These are phyloP conservation scores for Phalaenopsis equestris DNA, from an alignment of 106 monocot genomes.

Conservation along the genomic window DNA sequence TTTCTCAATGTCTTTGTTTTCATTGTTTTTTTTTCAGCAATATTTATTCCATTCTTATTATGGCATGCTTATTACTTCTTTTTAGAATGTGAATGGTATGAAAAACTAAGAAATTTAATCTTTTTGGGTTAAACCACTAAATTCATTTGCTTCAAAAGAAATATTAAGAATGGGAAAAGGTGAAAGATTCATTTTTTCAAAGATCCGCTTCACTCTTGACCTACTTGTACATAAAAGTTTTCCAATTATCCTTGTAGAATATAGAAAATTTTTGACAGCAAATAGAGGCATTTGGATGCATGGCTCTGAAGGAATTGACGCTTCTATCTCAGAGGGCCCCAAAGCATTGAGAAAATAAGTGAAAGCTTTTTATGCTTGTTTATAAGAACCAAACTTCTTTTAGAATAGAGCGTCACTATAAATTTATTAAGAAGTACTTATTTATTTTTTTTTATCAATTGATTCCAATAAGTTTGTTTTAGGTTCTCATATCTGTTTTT, in stretches of 20 bases:
- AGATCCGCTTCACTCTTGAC: neutral
- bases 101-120: neutral
- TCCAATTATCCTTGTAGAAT: neutral
- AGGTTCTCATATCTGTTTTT: neutral
- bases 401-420: neutral
- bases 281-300: neutral
- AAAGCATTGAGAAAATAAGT: neutral
- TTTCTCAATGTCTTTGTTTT: neutral
- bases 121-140: neutral
- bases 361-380: neutral
- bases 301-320: neutral
- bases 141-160: neutral
- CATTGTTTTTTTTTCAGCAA: neutral
- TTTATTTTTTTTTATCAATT: neutral
- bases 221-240: neutral
- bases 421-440: neutral
- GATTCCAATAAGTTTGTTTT: neutral
- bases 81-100: neutral
- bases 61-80: neutral
- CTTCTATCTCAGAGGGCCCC: neutral
- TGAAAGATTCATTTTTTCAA: neutral
- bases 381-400: neutral
- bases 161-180: neutral
- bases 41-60: slow-evolving; percentile 1
- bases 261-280: neutral